A percentile compares a stretch with the other conserved stretches of the same genome.
Conservation (phyloP, 768 basidiomycete genomes). For the Naganishia onofrii region DNA sequence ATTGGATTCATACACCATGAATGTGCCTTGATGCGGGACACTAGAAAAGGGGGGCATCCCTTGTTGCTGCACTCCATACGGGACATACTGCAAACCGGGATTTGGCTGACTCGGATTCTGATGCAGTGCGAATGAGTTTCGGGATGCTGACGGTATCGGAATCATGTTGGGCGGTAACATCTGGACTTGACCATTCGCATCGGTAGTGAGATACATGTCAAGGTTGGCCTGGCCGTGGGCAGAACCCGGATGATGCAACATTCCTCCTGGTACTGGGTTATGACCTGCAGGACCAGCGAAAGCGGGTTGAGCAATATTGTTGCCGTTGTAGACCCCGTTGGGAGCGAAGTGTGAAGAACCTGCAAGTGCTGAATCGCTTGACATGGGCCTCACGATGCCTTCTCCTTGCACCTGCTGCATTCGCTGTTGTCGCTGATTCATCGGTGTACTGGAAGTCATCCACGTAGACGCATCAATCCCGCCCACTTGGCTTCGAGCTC, state of each 20-base stretch:
- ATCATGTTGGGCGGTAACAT: neutral
- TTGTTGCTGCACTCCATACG: conserved; percentile 2
- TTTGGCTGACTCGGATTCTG: neutral
- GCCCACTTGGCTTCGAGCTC: neutral
- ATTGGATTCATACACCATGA: conserved; percentile 9
- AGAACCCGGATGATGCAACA: conserved; percentile 1
- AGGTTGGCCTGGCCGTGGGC: neutral
- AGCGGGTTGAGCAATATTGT: neutral
- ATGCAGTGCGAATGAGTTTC: neutral
- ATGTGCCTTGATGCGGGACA: conserved; percentile 16
- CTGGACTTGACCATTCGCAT: conserved; percentile 6
- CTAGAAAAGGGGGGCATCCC: conserved; percentile 15
- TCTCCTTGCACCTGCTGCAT: conserved; percentile 17
- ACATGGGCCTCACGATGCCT: conserved; percentile 12
- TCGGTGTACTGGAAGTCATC: conserved; percentile 7
- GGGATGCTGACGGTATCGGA: neutral
- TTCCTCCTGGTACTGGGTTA: neutral
- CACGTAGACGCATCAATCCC: neutral
- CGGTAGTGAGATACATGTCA: conserved; percentile 8
- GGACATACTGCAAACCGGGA: conserved; percentile 2
- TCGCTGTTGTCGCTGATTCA: conserved; percentile 18
- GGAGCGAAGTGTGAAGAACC: neutral
- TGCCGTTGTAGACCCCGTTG: neutral
- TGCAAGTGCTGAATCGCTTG: conserved; percentile 9
- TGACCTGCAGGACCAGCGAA: neutral